A percentile compares a stretch with the other conserved stretches of the same genome.
Evolutionary conservation across 768 basidiomycete species (phyloP).

Genomic region (Agrocybe praecox): DNA sequence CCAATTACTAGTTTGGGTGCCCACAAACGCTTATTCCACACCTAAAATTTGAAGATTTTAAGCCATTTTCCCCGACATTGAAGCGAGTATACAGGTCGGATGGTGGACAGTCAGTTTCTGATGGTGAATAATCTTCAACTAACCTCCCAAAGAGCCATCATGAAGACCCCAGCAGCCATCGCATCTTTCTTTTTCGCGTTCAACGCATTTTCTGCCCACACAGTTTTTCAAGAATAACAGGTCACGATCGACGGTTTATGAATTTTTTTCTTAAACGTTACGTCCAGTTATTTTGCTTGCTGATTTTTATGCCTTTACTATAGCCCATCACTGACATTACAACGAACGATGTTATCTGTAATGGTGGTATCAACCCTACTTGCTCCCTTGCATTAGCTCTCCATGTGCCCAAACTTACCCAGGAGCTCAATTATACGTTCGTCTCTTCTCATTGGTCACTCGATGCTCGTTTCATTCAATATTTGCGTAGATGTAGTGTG

Average conservation of each 20-base stretch:
- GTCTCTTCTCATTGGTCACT: constrained; percentile 16
- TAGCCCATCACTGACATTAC: constrained; percentile 62
- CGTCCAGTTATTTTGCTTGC: neutral
- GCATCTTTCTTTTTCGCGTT: constrained; percentile 29
- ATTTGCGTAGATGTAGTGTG: constrained; percentile 42
- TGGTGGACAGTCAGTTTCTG: too few species aligned
- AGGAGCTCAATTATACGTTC: constrained; percentile 55
- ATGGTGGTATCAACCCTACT: constrained; percentile 62
- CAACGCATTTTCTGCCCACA: constrained; percentile 43
- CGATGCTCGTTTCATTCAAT: too few species aligned
- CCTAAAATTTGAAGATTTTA: neutral
- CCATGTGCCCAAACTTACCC: constrained; percentile 45
- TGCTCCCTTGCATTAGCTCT: constrained; percentile 36
- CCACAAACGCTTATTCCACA: neutral
- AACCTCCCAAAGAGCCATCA: constrained; percentile 7
- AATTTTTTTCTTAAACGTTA: neutral
- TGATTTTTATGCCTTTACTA: neutral
- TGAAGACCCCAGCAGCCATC: constrained; percentile 24
- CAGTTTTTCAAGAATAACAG: constrained; percentile 55
- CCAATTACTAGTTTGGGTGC: neutral
- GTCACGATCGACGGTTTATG: constrained; percentile 46
- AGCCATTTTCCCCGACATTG: neutral
- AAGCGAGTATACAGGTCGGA: neutral
- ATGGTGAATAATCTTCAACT: neutral
- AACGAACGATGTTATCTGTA: constrained; percentile 58